Evolutionary conservation across 2,329 filamentous ascomycete genomes (phyloP).

Genomic region (Metarhizium robertsii): DNA sequence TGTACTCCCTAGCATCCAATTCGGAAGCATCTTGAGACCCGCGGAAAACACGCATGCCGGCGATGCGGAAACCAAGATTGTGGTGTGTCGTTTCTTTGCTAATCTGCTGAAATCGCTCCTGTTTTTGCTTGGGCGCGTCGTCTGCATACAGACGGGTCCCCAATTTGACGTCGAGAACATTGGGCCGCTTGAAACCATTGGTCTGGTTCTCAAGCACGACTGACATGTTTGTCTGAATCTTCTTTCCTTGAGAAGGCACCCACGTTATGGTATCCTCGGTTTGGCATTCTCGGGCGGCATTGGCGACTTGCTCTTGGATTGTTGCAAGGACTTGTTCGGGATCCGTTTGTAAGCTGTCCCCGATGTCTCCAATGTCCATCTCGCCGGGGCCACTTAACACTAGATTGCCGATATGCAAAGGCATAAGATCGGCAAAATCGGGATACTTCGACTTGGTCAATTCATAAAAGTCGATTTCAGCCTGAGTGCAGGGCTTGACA

Average conservation of each 20-base stretch:
- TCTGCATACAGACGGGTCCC: slow-evolving; percentile 82
- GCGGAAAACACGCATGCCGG: slow-evolving; percentile 55
- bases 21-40: slow-evolving; percentile 42
- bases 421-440: slow-evolving; percentile 72
- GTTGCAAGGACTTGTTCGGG: slow-evolving; percentile 24
- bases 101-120: slow-evolving; percentile 50
- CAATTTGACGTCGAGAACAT: slow-evolving; percentile 89
- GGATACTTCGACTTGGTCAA: slow-evolving; percentile 55
- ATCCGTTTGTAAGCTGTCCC: slow-evolving; percentile 20
- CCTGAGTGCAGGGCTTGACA: slow-evolving; percentile 83
- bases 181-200: slow-evolving; percentile 71
- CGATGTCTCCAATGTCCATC: slow-evolving; percentile 35
- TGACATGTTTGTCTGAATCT: slow-evolving; percentile 67
- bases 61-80: slow-evolving; percentile 52
- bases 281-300: slow-evolving; percentile 7
- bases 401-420: slow-evolving; percentile 74
- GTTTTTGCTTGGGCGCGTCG: slow-evolving; percentile 50
- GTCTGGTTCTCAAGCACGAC: slow-evolving; percentile 82
- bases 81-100: slow-evolving; percentile 49
- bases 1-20: slow-evolving; percentile 45
- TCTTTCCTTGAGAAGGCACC: slow-evolving; percentile 41
- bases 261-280: slow-evolving; percentile 23
- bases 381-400: slow-evolving; percentile 50
- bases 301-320: slow-evolving; percentile 22
- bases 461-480: slow-evolving; percentile 88